Base-by-base conservation (phyloP, 208 protist species). In the Crithidia brevicula region DNA sequence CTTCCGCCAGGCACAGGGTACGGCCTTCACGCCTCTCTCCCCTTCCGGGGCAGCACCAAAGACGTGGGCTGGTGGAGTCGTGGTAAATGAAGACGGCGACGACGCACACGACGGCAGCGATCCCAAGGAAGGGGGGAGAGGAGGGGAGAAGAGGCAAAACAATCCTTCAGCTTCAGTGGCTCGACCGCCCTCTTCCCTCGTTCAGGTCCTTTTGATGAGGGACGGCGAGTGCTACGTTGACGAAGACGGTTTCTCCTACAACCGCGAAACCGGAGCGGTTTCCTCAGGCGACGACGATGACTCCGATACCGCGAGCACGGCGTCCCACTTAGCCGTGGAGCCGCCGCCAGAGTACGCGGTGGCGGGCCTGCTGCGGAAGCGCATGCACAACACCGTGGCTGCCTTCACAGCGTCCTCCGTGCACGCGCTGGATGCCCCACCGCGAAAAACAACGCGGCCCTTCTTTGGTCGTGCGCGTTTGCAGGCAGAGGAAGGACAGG, bases 371-470 rank as follows among this genome's bases (percentile, higher is more conserved):
- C 69, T 75, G 43, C 69, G 52, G 16, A 30, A 69, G 43, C 60
- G 61, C 23, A 69, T 75, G 69, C 69, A 75, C 54, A 23, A 47
- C 30, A 65, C 53, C 11, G 28, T 69, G 3, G 61, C 61, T 20
- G 15, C 27, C 31, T 75, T 75, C 50, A 75, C 69, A 10, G 18
- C 61, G 15, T 75, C 69, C 16, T 46, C 69, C 4, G 27, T 15
- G 33, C 53, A 69, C 52, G 64, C 69, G 15, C 46, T 75, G 10
- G 69, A 75, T 31, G 27, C 40, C 16, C 69, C 69, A 18, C 69
- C 69, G 45, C 23, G n/a, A 8, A 45, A 58, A 22, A 57, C 28
- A 25, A 64, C 60, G 16, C 53, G 42, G 22, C 13, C 22, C 0
- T 20, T 69, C 13, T 23, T 67, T 27, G 62, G 61, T 20, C 45